Conservation (phyloP, 441 rosid species). For the Raphanus hybrid region DNA sequence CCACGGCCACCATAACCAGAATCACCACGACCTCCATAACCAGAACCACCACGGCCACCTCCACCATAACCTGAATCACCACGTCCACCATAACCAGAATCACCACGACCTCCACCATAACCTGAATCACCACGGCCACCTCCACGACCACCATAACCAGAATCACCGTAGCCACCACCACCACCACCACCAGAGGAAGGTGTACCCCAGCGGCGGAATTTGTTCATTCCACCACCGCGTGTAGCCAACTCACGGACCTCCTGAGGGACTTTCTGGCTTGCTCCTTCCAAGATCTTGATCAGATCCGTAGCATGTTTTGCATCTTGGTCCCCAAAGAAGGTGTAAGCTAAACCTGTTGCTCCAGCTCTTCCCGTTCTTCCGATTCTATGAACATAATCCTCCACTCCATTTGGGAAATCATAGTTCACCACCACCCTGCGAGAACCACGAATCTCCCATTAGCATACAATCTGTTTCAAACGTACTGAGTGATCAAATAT, state of each 20-base stretch:
- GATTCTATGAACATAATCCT: slow-evolving; percentile 97
- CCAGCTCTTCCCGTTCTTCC: slow-evolving; percentile 99
- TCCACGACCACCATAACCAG: slow-evolving; percentile 34
- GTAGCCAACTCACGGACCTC: slow-evolving; percentile 86
- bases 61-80: slow-evolving; percentile 52
- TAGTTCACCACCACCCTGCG: slow-evolving; percentile 93
- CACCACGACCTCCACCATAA: slow-evolving; percentile 44
- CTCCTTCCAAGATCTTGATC: slow-evolving; percentile 89
- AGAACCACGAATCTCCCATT: slow-evolving; percentile 18
- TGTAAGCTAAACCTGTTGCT: slow-evolving; percentile 90
- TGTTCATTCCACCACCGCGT: slow-evolving; percentile 72
- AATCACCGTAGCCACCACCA: slow-evolving; percentile 38
- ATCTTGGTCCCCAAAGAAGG: slow-evolving; percentile 91
- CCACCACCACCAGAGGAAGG: slow-evolving; percentile 55
- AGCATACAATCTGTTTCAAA: slow-evolving; percentile 1
- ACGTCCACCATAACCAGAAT: slow-evolving; percentile 36
- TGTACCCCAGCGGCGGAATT: slow-evolving; percentile 76
- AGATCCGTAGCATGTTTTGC: slow-evolving; percentile 88
- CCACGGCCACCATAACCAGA: slow-evolving; percentile 15
- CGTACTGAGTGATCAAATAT: background rate
- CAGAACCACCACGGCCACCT: slow-evolving; percentile 29
- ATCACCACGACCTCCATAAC: slow-evolving; percentile 33
- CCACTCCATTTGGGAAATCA: slow-evolving; percentile 98
- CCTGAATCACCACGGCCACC: slow-evolving; percentile 51
- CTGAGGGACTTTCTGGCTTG: slow-evolving; percentile 82